Conservation (phyloP, 1,139 yeast genomes). For the Neolecta irregularis region DNA sequence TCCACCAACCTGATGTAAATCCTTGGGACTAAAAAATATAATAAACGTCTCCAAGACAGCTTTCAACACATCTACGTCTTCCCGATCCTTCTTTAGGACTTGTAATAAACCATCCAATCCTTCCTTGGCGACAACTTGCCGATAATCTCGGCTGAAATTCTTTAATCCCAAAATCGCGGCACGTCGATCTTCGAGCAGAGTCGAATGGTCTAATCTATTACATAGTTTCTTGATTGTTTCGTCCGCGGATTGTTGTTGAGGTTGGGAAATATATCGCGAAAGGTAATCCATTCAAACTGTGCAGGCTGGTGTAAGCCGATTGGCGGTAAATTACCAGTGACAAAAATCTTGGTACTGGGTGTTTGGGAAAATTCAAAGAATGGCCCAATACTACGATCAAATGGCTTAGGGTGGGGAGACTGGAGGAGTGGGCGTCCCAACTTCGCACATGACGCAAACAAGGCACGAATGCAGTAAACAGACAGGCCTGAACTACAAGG, state of each 20-base stretch:
- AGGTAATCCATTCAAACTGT: too few relatives aligned
- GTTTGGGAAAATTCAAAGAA: too few relatives aligned
- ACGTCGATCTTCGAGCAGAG: conserved; percentile 66
- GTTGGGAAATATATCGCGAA: too few relatives aligned
- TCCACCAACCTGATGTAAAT: conserved; percentile 16
- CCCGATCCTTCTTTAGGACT: conserved; percentile 49
- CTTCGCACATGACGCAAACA: too few relatives aligned
- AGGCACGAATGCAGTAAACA: too few relatives aligned
- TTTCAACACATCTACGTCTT: conserved; percentile 58
- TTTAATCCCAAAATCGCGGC: conserved; percentile 85
- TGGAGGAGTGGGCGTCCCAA: too few relatives aligned
- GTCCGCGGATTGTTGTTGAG: conserved; percentile 42
- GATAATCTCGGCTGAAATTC: conserved; percentile 73
- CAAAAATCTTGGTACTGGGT: too few relatives aligned
- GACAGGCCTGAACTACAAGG: too few relatives aligned
- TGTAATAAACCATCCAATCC: conserved; percentile 64
- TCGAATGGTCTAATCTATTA: conserved; percentile 74
- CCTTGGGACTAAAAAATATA: conserved; percentile 56
- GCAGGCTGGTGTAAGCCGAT: too few relatives aligned
- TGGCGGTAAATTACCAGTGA: too few relatives aligned
- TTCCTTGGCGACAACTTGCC: conserved; percentile 80
- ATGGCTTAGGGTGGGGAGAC: too few relatives aligned
- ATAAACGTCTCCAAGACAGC: conserved; percentile 76
- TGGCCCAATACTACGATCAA: too few relatives aligned
- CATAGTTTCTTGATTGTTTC: conserved; percentile 82